Evolutionary conservation across 495 filamentous ascomycete genomes (phyloP).

Genomic region (Oleoguttula mirabilis): DNA sequence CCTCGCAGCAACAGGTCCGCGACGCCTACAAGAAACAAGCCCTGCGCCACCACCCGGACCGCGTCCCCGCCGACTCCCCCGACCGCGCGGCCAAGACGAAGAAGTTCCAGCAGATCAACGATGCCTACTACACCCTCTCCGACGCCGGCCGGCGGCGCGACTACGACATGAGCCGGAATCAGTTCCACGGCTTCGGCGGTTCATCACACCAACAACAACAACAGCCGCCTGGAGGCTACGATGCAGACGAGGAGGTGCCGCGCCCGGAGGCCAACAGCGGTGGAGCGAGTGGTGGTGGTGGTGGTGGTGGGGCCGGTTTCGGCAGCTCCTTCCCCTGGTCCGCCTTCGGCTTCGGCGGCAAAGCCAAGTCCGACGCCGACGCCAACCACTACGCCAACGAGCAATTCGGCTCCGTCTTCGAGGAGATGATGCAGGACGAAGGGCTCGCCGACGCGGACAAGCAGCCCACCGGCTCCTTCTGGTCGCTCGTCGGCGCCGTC

Average conservation of each 20-base stretch:
- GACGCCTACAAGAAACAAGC: constrained; percentile 95
- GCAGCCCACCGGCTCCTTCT: constrained; percentile 61
- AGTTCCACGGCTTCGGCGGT: constrained; percentile 32
- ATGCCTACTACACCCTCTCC: constrained; percentile 92
- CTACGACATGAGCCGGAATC: constrained; percentile 62
- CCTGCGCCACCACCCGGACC: constrained; percentile 87
- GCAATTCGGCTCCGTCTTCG: constrained; percentile 86
- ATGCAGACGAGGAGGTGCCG: constrained; percentile 49
- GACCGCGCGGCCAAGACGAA: constrained; percentile 72
- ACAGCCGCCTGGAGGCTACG: constrained; percentile 35
- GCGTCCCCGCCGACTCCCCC: constrained; percentile 72
- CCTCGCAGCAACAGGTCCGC: constrained; percentile 73
- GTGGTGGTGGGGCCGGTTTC: background rate
- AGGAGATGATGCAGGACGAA: constrained; percentile 95
- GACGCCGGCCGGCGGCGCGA: constrained; percentile 69
- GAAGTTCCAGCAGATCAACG: constrained; percentile 92
- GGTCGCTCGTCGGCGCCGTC: constrained; percentile 71
- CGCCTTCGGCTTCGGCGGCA: constrained; percentile 42
- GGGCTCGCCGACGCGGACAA: constrained; percentile 57
- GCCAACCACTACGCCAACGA: constrained; percentile 41
- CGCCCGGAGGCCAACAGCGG: constrained; percentile 16
- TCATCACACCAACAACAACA: constrained; percentile 21
- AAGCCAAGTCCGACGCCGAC: constrained; percentile 30
- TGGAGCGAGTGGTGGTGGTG: background rate
- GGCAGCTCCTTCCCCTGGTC: constrained; percentile 46